Percentiles rank a stretch among this genome's conserved stretches.
Evolutionary conservation across 371 early-diverging fungal genomes (phyloP).

Genomic region (Apophysomyces trapeziformis): DNA sequence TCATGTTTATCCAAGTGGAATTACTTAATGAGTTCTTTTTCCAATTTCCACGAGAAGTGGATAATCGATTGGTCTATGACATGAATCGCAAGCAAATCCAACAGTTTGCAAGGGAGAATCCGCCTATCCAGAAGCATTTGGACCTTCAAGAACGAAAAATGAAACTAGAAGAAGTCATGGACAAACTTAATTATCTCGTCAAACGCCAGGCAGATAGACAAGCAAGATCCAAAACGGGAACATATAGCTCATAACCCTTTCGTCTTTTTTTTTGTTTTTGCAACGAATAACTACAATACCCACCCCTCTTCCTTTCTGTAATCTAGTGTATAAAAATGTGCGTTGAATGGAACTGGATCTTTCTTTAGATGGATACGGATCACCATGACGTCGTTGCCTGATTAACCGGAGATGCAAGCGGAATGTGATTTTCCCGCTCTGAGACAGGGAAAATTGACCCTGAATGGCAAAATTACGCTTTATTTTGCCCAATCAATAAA

Average conservation of each 20-base stretch:
- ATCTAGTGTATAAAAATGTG: not conserved
- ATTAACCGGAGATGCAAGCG: no score
- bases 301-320: not conserved
- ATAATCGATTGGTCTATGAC: conserved; percentile 83
- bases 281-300: not conserved
- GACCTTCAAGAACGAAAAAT: conserved; percentile 82
- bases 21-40: conserved; percentile 96
- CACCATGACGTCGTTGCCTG: no score
- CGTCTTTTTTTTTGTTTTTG: not conserved
- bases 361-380: no score
- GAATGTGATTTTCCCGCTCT: no score
- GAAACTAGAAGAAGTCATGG: conserved; percentile 88
- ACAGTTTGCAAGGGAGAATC: conserved; percentile 92
- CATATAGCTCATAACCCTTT: not conserved
- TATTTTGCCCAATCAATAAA: not conserved
- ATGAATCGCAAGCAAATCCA: conserved; percentile 73
- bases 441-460: not conserved
- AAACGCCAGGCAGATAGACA: conserved; percentile 67
- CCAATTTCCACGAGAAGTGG: conserved; percentile 94
- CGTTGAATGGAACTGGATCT: no score
- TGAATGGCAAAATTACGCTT: not conserved
- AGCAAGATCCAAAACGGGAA: conserved; percentile 14
- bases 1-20: conserved; percentile 96
- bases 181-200: conserved; percentile 69
- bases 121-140: conserved; percentile 80